Percentiles rank a stretch among this genome's conserved stretches.
Conservation (phyloP, 352 stramenopile species). For the Globisporangium paddicum region DNA sequence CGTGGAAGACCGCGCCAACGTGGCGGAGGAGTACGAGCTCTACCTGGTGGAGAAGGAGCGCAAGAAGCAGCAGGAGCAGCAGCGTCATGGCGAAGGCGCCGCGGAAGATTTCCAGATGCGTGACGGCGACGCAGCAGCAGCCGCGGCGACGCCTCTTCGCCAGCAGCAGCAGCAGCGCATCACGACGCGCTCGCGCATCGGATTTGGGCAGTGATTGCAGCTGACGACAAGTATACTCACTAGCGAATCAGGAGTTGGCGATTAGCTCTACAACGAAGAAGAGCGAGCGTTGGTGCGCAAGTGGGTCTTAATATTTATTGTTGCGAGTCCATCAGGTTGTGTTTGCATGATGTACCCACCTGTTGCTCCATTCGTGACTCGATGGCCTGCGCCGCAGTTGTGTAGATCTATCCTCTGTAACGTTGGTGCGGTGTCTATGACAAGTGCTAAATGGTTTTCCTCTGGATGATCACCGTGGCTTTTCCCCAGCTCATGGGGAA, state of each 20-base stretch:
- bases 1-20: slow-evolving; percentile 61
- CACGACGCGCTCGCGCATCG: slow-evolving; percentile 29
- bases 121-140: slow-evolving; percentile 8
- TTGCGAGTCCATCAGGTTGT: too few relatives aligned
- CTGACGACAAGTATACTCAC: too few relatives aligned
- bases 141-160: slow-evolving; percentile 2
- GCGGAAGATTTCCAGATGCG: slow-evolving; percentile 4
- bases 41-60: slow-evolving; percentile 57
- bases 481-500: slow-evolving; percentile 65
- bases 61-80: slow-evolving; percentile 8
- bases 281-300: not conserved
- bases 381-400: not conserved
- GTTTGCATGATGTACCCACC: too few relatives aligned
- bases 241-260: too few relatives aligned
- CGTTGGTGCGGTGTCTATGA: too few relatives aligned
- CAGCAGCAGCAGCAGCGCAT: slow-evolving; percentile 17
- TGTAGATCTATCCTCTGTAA: too few relatives aligned
- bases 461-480: slow-evolving; percentile 59
- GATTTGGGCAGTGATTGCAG: slow-evolving; percentile 14
- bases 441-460: slow-evolving; percentile 44
- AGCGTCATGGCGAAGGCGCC: not conserved
- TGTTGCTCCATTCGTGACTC: too few relatives aligned
- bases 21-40: slow-evolving; percentile 64
- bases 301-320: too few relatives aligned
- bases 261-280: too few relatives aligned